Conservation (phyloP, 1,284 basidiomycete genomes). For the Porogramme epimiltina region DNA sequence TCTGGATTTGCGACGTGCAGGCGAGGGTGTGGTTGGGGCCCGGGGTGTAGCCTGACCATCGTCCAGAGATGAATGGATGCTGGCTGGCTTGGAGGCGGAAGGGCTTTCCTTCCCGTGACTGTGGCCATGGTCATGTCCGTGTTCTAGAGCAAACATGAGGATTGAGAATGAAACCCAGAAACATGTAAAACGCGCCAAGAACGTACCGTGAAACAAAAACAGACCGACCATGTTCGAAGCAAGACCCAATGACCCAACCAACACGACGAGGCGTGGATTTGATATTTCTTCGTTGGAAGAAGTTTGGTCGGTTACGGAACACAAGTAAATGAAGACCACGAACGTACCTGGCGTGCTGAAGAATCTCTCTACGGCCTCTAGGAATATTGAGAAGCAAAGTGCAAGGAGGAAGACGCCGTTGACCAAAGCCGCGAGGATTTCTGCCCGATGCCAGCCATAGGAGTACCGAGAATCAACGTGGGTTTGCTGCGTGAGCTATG, state of each 20-base stretch:
- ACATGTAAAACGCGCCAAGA: neutral
- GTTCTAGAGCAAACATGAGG: slow-evolving; percentile 49
- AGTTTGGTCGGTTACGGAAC: neutral
- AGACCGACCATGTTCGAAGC: slow-evolving; percentile 93
- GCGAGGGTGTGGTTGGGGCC: slow-evolving; percentile 12
- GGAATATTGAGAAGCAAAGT: slow-evolving; percentile 92
- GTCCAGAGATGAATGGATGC: slow-evolving; percentile 23
- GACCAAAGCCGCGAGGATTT: slow-evolving; percentile 92
- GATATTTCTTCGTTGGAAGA: slow-evolving; percentile 69
- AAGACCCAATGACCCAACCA: slow-evolving; percentile 90
- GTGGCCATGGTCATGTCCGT: slow-evolving; percentile 64
- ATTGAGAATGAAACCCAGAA: neutral
- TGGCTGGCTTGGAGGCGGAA: slow-evolving; percentile 30
- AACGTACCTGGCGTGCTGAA: slow-evolving; percentile 78
- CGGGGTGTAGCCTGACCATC: slow-evolving; percentile 26
- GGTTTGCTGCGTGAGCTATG: slow-evolving; percentile 57
- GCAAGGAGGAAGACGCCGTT: slow-evolving; percentile 97
- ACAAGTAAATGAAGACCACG: neutral
- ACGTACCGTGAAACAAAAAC: slow-evolving; percentile 91
- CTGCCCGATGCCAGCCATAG: slow-evolving; percentile 98
- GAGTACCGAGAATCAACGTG: slow-evolving; percentile 72
- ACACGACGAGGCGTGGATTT: slow-evolving; percentile 85
- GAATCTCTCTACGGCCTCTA: slow-evolving; percentile 93
- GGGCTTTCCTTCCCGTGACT: slow-evolving; percentile 23
- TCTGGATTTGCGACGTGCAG: slow-evolving; percentile 29